Evolutionary conservation across 768 basidiomycete species (phyloP).

Genomic region (Rubroboletus pulcherrimus): DNA sequence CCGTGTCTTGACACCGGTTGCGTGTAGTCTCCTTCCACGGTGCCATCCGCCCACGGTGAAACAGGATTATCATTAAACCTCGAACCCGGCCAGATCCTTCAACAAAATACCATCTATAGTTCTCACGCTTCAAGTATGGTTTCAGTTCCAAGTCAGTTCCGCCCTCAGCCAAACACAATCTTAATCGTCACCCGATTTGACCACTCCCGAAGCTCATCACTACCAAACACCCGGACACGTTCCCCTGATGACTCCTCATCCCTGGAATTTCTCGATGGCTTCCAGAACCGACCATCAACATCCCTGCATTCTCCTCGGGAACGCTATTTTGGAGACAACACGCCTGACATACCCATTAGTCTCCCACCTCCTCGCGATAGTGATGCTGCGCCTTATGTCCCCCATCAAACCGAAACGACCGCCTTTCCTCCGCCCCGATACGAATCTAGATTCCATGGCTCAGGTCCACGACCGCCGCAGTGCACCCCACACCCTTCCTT

Average conservation of each 20-base stretch:
- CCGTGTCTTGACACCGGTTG: slow-evolving; percentile 8
- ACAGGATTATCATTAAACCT: slow-evolving; percentile 48
- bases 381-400: slow-evolving; percentile 14
- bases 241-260: not conserved
- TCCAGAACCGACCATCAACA: slow-evolving; percentile 1
- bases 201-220: slow-evolving; percentile 13
- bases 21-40: slow-evolving; percentile 9
- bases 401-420: slow-evolving; percentile 10
- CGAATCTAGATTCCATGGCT: slow-evolving; percentile 11
- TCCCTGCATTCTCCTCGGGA: slow-evolving; percentile 15
- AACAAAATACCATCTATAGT: slow-evolving; percentile 27
- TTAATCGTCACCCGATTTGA: slow-evolving; percentile 1
- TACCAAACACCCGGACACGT: slow-evolving; percentile 4
- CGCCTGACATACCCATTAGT: slow-evolving; percentile 4
- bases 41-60: not conserved
- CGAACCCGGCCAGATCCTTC: slow-evolving; percentile 54
- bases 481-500: slow-evolving; percentile 2
- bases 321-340: slow-evolving; percentile 8
- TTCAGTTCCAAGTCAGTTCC: slow-evolving; percentile 1
- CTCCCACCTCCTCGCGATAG: slow-evolving; percentile 7
- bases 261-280: not conserved
- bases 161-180: not conserved
- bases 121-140: slow-evolving; percentile 1
- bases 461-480: slow-evolving; percentile 10
- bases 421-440: slow-evolving; percentile 22